Conservation (phyloP, 2,329 filamentous ascomycete species). For the Alternaria burnsii region DNA sequence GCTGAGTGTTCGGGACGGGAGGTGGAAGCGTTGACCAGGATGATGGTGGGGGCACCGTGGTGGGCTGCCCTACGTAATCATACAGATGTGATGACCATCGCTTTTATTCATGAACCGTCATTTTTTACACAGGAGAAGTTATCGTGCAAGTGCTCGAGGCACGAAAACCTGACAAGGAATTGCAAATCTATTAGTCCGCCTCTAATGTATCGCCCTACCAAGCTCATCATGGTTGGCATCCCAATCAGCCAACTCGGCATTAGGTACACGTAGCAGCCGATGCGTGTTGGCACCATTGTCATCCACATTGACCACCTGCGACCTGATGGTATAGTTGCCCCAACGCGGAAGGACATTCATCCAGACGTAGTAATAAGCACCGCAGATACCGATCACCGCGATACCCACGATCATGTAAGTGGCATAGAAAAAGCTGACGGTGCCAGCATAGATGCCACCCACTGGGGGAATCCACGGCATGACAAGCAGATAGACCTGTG, state of each 20-base stretch:
- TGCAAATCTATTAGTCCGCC: neutral
- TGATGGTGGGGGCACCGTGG: too few relatives aligned
- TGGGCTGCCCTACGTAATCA: too few relatives aligned
- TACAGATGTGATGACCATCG: too few relatives aligned
- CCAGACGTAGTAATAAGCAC: constrained; percentile 40
- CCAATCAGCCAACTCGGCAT: constrained; percentile 38
- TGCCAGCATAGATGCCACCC: constrained; percentile 55
- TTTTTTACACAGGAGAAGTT: neutral
- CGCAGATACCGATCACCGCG: constrained; percentile 43
- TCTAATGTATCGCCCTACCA: constrained; percentile 15
- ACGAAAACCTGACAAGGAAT: neutral
- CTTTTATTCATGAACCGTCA: too few relatives aligned
- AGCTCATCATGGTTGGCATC: constrained; percentile 41
- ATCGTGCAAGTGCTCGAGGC: neutral
- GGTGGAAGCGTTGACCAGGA: too few relatives aligned
- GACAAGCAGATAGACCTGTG: constrained; percentile 60
- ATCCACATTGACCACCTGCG: constrained; percentile 36
- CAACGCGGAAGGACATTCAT: constrained; percentile 32
- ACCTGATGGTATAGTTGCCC: constrained; percentile 35
- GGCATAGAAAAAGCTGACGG: constrained; percentile 76
- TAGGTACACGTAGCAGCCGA: constrained; percentile 32
- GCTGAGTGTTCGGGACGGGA: too few relatives aligned
- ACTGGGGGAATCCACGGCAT: constrained; percentile 77
- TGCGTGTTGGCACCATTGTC: constrained; percentile 32
- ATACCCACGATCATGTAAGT: constrained; percentile 73